Evolutionary conservation across 2,329 filamentous ascomycete species (phyloP), one percentile per base, ranked within the genome.

Genomic region (Calonectria ilicicola): DNA sequence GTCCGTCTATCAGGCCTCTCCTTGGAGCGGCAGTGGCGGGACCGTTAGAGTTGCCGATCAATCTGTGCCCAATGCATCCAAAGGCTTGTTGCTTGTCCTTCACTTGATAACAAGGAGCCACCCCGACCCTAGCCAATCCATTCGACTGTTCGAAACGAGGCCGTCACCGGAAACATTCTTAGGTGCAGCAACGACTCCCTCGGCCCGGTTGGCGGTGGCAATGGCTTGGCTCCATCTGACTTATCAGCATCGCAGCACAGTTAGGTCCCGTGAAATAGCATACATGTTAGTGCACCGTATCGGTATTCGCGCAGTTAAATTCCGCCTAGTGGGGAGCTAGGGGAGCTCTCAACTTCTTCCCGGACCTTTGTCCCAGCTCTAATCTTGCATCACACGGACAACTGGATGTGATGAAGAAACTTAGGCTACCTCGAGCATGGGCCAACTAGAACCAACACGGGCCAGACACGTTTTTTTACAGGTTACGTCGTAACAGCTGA

Each of bases 381-480:
- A 23, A 47, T 23, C 32, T 8, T 14, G 29, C 32, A 32, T 46
- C 66, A 49, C 56, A 68, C 12, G 32, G 32, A 8, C 53, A 17
- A 17, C 40, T 56, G 27, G 27, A 8, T 32, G 42, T 49, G 51
- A 60, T 67, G 42, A 47, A 67, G 51, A 47, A 35, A 49, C 35
- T 23, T 35, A 47, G 21, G n/a, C 53, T 60, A 21, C 53, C 53
- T 60, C 53, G 44, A 62, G 62, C 49, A 46, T 70, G 26, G 51
- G 63, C 21, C 38, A 68, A 46, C 44, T 23, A 65, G 40, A 29
- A 6, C 69, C 69, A 72, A 72, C 65, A 40, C 65, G 47, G 40
- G 47, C 38, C n/a, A 68, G 58, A 67, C 69, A 68, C 69, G 69
- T 72, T 56, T 47, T 56, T 38, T 65, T 49, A 53, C 26, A 60